Conservation (phyloP, 495 filamentous ascomycete species). For the Wilcoxina mikolae region DNA sequence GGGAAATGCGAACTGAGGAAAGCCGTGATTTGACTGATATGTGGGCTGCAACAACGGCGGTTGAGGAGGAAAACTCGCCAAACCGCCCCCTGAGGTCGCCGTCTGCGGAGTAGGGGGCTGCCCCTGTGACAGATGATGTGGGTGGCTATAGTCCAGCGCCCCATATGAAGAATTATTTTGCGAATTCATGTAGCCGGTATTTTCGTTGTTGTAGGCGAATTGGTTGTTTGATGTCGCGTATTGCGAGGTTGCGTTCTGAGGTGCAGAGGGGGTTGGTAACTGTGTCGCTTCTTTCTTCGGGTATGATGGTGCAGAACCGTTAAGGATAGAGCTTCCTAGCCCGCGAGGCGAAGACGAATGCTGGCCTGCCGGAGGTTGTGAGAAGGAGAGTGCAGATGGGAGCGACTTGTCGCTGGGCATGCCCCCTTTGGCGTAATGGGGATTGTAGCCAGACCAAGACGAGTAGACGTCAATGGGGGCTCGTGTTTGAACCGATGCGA, state of each 20-base stretch:
- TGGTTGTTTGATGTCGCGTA: slow-evolving; percentile 39
- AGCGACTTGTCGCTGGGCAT: slow-evolving; percentile 61
- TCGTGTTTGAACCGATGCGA: slow-evolving; percentile 81
- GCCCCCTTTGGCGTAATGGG: slow-evolving; percentile 40
- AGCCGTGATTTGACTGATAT: slow-evolving; percentile 51
- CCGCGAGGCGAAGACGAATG: slow-evolving; percentile 39
- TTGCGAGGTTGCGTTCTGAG: slow-evolving; percentile 24
- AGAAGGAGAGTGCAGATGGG: slow-evolving; percentile 53
- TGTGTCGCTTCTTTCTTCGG: not conserved
- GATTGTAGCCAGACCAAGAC: slow-evolving; percentile 43
- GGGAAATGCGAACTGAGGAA: slow-evolving; percentile 54
- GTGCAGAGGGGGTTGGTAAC: slow-evolving; percentile 27
- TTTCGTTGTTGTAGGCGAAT: slow-evolving; percentile 29
- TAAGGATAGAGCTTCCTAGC: slow-evolving; percentile 43
- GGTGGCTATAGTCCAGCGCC: slow-evolving; percentile 72
- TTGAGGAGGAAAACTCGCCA: slow-evolving; percentile 57
- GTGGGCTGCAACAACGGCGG: slow-evolving; percentile 72
- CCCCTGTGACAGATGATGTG: slow-evolving; percentile 73
- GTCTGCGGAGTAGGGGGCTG: slow-evolving; percentile 69
- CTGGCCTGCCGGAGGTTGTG: slow-evolving; percentile 40
- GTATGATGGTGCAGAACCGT: slow-evolving; percentile 14
- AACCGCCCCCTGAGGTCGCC: slow-evolving; percentile 59
- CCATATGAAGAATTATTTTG: slow-evolving; percentile 38
- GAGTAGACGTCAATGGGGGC: slow-evolving; percentile 54
- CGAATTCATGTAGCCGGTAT: slow-evolving; percentile 37